These are phyloP conservation scores for Margaritispora aquatica DNA, from an alignment of 495 filamentous ascomycete genomes.

Conservation along the genomic window DNA sequence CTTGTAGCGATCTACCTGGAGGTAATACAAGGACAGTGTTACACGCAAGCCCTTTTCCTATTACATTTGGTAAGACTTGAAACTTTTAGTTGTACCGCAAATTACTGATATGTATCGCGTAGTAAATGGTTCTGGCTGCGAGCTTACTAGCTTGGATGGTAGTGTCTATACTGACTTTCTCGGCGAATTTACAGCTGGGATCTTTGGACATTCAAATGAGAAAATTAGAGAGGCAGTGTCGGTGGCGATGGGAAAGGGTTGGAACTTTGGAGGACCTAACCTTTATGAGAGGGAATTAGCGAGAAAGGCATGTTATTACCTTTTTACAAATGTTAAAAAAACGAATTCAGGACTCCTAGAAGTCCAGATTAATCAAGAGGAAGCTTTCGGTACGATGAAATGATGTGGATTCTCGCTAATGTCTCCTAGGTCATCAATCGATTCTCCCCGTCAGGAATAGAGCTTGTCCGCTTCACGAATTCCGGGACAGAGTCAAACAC, in stretches of 20 bases:
- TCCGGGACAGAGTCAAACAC: constrained; percentile 36
- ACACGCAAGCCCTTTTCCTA: constrained; percentile 45
- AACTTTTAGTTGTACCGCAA: background rate
- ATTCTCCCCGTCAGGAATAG: constrained; percentile 22
- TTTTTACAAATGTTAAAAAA: background rate
- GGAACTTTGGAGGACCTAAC: constrained; percentile 29
- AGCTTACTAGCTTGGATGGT: constrained; percentile 14
- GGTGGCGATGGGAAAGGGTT: constrained; percentile 23
- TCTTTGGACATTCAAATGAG: constrained; percentile 48
- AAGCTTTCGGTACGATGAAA: too few species aligned
- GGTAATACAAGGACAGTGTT: constrained; percentile 57
- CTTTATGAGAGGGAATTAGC: constrained; percentile 28
- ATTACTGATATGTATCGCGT: background rate
- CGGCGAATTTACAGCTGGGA: constrained; percentile 46
- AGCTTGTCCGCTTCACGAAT: constrained; percentile 33
- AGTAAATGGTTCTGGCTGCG: constrained; percentile 10
- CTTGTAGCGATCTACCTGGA: constrained; percentile 42
- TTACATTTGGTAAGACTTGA: constrained; percentile 26
- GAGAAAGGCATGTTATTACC: constrained; percentile 13
- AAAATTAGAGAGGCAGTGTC: constrained; percentile 32
- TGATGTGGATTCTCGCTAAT: too few species aligned
- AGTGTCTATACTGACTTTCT: constrained; percentile 40
- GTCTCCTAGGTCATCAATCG: constrained; percentile 8
- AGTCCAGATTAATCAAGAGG: too few species aligned
- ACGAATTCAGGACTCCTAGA: too few species aligned